A percentile compares a stretch with the other conserved stretches of the same genome.
Conservation (phyloP, 2,329 filamentous ascomycete species). For the Ilyonectria destructans region DNA sequence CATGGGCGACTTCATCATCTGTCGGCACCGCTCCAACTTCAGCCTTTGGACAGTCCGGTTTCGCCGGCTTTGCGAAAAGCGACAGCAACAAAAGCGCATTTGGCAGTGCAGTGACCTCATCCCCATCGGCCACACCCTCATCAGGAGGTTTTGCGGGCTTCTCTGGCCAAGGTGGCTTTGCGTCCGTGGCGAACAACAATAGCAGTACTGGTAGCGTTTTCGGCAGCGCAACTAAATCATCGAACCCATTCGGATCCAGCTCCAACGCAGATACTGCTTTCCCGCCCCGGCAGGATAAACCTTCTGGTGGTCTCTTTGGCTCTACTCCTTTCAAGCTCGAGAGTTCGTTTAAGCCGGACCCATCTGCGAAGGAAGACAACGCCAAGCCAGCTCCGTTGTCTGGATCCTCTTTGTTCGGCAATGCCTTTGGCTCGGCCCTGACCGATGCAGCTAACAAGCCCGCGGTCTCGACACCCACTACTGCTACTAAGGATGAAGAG, state of each 20-base stretch:
- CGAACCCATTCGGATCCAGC: slow-evolving; percentile 48
- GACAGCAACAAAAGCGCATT: slow-evolving; percentile 57
- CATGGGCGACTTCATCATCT: slow-evolving; percentile 62
- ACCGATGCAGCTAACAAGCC: slow-evolving; percentile 62
- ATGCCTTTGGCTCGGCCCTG: slow-evolving; percentile 73
- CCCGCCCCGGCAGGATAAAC: slow-evolving; percentile 49
- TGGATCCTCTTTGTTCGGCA: slow-evolving; percentile 73
- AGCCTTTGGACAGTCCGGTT: slow-evolving; percentile 71
- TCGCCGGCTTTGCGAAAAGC: slow-evolving; percentile 60
- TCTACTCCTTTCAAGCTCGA: slow-evolving; percentile 77
- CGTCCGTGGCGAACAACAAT: slow-evolving; percentile 59
- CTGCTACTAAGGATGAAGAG: slow-evolving; percentile 65
- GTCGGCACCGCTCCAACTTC: slow-evolving; percentile 52
- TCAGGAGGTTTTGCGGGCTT: slow-evolving; percentile 70
- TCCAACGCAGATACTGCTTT: slow-evolving; percentile 48
- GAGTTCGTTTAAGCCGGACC: slow-evolving; percentile 78
- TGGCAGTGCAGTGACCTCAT: slow-evolving; percentile 48
- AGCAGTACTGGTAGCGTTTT: slow-evolving; percentile 56
- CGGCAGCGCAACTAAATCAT: slow-evolving; percentile 56
- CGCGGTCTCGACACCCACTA: slow-evolving; percentile 49
- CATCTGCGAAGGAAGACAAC: slow-evolving; percentile 72
- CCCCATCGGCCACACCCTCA: slow-evolving; percentile 53
- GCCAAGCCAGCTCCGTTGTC: slow-evolving; percentile 62
- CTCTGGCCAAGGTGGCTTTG: slow-evolving; percentile 71
- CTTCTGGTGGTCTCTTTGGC: slow-evolving; percentile 59